Evolutionary conservation across 257 asterid genomes (phyloP), one percentile per base, ranked within the genome.

Genomic region (Nicotiana otophora): DNA sequence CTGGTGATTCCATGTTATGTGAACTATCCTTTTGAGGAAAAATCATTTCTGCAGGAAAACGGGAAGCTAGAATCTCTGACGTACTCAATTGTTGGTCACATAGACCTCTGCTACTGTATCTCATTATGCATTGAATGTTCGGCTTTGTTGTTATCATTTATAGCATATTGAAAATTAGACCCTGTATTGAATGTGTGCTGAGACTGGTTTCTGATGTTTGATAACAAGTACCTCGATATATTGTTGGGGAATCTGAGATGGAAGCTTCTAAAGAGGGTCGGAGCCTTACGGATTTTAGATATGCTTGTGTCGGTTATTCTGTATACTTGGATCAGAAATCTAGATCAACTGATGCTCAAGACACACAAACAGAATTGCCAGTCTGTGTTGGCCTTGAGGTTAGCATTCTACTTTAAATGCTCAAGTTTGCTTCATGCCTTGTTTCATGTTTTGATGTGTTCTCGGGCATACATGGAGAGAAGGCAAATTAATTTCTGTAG

Each of bases 351-450:
- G 82, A 86, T 58, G 91, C 74, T 48, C 89, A 86, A 81, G 86
- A 89, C 86, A 46, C 85, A 76, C 90, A 81, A 84, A 82, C 93
- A 2, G 96, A 89, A 85, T 84, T 96, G 81, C 99, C 99, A 3
- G 86, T 90, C 42, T 96, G 99, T 82, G 85, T 91, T 48, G 99
- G 99, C 81, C 90, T 93, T 85, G 97, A 94, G 98, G 99, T 96
- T 89, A 55, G 92, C 85, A 69, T 89, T 79, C 68, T 51, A 64
- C 66, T 57, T 72, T 81, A 12, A 26, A 17, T 77, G 48, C 51
- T 72, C 3, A 46, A 72, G 61, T 46, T 72, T 83, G 10, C 65
- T 64, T 84, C 54, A 58, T 77, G 83, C 83, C 26, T n/a, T 75
- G 79, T 63, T 68, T 8, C 17, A 28, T 76, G 42, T 57, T 1